Percentiles rank a stretch among this genome's conserved stretches.
phyloP scores from a whole-genome alignment of 257 asterid genomes.

The Cinchona pubescens region DNA sequence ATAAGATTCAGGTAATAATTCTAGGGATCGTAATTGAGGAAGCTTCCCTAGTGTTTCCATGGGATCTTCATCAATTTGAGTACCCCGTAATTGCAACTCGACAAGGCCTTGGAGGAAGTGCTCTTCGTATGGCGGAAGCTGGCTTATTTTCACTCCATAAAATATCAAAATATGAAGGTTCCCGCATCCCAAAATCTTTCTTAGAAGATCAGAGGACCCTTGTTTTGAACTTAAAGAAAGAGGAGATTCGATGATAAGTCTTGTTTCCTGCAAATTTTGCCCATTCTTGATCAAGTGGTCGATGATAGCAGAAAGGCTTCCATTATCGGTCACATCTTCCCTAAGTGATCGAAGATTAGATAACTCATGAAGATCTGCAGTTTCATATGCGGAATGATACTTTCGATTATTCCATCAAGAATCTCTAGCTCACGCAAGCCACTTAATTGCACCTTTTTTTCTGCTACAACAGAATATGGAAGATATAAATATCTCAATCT shows the following conservation, averaged over 20 bases:
- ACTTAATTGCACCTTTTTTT: background rate
- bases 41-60: constrained; percentile 9
- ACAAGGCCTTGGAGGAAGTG: background rate
- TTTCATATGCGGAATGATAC: background rate
- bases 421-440: constrained; percentile 2
- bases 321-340: background rate
- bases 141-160: background rate
- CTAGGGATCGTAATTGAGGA: background rate
- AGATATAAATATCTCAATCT: constrained; percentile 18
- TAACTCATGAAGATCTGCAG: background rate
- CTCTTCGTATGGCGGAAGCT: constrained; percentile 3
- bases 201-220: background rate
- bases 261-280: background rate
- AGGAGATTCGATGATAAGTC: fast-evolving
- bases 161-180: background rate
- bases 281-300: background rate
- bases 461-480: background rate
- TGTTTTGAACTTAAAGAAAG: background rate
- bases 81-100: background rate
- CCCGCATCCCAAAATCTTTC: background rate
- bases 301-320: background rate
- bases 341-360: background rate
- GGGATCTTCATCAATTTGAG: constrained; percentile 5
- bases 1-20: background rate
- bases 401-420: background rate